Evolutionary conservation across 805 yeast species (phyloP), one percentile per base, ranked within the genome.

Genomic region (Lipomyces sp.): DNA sequence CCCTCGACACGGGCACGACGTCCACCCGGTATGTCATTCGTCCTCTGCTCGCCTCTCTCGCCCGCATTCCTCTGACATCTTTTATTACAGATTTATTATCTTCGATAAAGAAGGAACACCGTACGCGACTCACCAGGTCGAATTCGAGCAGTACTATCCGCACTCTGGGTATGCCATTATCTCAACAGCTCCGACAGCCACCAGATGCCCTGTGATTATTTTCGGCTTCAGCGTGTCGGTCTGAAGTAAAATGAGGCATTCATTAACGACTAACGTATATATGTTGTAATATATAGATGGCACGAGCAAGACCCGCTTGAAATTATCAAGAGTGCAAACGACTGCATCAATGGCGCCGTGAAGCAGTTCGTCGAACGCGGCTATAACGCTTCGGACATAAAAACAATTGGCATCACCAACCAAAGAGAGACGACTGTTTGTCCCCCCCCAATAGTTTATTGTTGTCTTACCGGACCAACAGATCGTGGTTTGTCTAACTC

Each of bases 291-390:
- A n/a, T 11, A 19, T 36, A 53, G 95, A 29, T 89, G 96, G 96
- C 93, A 88, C 33, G 96, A 90, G 71, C 89, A 93, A 69, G 84
- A 85, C 73, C 96, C 96, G 10, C 78, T 78, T 45, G 89, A 84
- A 67, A 81, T 90, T 40, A 74, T 88, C 59, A 84, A 83, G 57
- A 84, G 88, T 62, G 90, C 89, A 24, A 76, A 83, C 35, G 84
- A 83, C 64, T 90, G 97, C 72, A 71, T 90, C 37, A 58, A 61
- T 21, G 62, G 64, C 24, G 75, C 71, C 13, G 65, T 63, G 18
- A 48, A 49, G 36, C 61, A 68, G 49, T 65, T 71, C 22, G 51
- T 58, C 21, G 55, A 45, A 7, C 63, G 63, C 55, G 65, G 65
- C 35, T 63, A 68, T 47, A 52, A 55, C 26, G 54, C 61, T n/a